phyloP scores from a whole-genome alignment of 2,329 filamentous ascomycete genomes.

The Rosellinia necatrix region DNA sequence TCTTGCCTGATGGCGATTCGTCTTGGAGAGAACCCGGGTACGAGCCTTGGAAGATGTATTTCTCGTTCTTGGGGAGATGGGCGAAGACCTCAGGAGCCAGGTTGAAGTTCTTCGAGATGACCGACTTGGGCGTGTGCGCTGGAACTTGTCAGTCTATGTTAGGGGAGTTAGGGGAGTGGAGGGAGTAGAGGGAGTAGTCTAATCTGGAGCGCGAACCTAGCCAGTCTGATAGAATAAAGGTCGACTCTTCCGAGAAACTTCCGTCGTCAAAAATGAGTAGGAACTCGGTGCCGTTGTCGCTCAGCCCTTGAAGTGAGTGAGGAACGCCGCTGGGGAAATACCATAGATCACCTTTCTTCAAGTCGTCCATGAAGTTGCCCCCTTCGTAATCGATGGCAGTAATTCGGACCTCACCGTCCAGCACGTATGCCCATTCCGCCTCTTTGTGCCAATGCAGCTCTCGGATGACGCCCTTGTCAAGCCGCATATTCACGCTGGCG shows the following conservation, averaged over 20 bases:
- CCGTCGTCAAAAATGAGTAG: slow-evolving; percentile 56
- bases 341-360: slow-evolving; percentile 78
- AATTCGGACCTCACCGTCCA: slow-evolving; percentile 71
- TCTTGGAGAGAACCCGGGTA: slow-evolving; percentile 66
- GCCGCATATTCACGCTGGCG: slow-evolving; percentile 78
- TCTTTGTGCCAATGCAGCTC: slow-evolving; percentile 84
- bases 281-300: slow-evolving; percentile 68
- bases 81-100: slow-evolving; percentile 72
- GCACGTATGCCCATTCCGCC: slow-evolving; percentile 77
- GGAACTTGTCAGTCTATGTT: slow-evolving; percentile 21
- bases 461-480: slow-evolving; percentile 73
- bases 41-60: slow-evolving; percentile 78
- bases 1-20: slow-evolving; percentile 64
- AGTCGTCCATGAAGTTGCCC: slow-evolving; percentile 76
- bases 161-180: no score
- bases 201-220: slow-evolving; percentile 52
- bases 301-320: slow-evolving; percentile 75
- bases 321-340: slow-evolving; percentile 80
- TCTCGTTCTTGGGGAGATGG: slow-evolving; percentile 67
- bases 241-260: slow-evolving; percentile 64
- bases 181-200: no score
- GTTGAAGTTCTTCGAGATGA: slow-evolving; percentile 77
- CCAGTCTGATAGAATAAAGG: slow-evolving; percentile 76
- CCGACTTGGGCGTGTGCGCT: slow-evolving; percentile 73
- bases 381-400: slow-evolving; percentile 77